Percentiles rank a stretch among this genome's conserved stretches.
phyloP scores from a whole-genome alignment of 805 yeast genomes.

The Wickerhamiella dianesei region DNA sequence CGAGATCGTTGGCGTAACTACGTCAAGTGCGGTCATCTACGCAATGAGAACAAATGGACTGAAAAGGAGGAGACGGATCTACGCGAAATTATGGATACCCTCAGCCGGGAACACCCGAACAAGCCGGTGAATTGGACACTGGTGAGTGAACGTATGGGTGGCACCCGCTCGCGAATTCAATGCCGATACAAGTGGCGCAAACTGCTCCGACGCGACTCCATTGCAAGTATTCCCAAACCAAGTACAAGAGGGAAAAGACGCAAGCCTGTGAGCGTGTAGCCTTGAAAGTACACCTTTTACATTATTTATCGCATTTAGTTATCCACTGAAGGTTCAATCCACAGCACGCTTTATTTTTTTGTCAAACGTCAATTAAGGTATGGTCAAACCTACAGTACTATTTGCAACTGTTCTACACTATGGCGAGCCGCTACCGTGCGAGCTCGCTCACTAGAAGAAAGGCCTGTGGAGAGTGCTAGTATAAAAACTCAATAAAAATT shows the following conservation, averaged over 20 bases:
- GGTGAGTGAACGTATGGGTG: slow-evolving; percentile 82
- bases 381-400: no score
- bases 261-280: no score
- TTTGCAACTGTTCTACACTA: no score
- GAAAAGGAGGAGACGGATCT: slow-evolving; percentile 53
- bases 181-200: slow-evolving; percentile 95
- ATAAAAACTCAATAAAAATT: slow-evolving; percentile 28
- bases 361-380: no score
- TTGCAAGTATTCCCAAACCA: background rate
- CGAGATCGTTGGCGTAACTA: slow-evolving; percentile 94
- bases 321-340: no score
- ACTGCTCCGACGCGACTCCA: slow-evolving; percentile 21
- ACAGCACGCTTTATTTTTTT: no score
- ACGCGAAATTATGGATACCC: slow-evolving; percentile 38
- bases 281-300: no score
- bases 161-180: slow-evolving; percentile 79
- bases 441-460: no score
- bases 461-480: background rate
- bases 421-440: no score
- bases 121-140: slow-evolving; percentile 71
- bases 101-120: slow-evolving; percentile 24
- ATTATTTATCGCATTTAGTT: no score
- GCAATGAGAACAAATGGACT: slow-evolving; percentile 73
- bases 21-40: slow-evolving; percentile 72
- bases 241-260: no score